Evolutionary conservation across 2,329 filamentous ascomycete genomes (phyloP), one percentile per base, ranked within the genome.

Genomic region (Fulvia fulva): DNA sequence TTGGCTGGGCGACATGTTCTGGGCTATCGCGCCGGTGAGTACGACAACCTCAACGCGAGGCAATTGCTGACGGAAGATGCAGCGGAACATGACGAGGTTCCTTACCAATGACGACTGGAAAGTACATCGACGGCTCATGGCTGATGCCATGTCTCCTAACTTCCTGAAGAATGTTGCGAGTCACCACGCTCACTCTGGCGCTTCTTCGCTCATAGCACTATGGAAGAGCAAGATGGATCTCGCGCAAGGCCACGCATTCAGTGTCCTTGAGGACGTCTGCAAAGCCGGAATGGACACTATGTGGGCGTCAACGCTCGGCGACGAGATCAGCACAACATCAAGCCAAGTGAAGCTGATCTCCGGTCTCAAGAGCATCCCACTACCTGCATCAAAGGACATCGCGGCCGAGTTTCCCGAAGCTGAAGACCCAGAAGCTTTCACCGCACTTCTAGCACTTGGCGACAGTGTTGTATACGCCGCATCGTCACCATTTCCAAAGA

Each of bases 271-370:
- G 3, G 76, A 78, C 56, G 66, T 78, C 26, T 63, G 66, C 56
- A 63, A 72, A 28, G 69, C 67, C 0, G 69, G 73, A 0, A 63
- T 78, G 25, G 75, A 78, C 59, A 71, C 67, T 14, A 74, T 77
- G 26, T 77, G 72, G 72, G 73, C 71, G 0, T 71, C 70, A 8
- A 63, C 73, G 0, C 68, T 77, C 14, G 76, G 74, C 2, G 67
- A 70, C 2, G 62, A 73, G n/a, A 66, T 72, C n/a, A 70, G 71
- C 1, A 65, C 72, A 2, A 69, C 56, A 3, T 53, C 22, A 12
- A 51, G 45, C 16, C 61, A 58, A 21, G 34, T 53, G 9, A 43
- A 51, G 11, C 44, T 58, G 11, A 51, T 70, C 9, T 46, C 59
- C 2, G 25, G 44, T 5, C 14, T 61, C 2, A 34, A 61, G 2